Evolutionary conservation across 805 yeast genomes (phyloP).

Genomic region (Aciculoconidium aculeatum): DNA sequence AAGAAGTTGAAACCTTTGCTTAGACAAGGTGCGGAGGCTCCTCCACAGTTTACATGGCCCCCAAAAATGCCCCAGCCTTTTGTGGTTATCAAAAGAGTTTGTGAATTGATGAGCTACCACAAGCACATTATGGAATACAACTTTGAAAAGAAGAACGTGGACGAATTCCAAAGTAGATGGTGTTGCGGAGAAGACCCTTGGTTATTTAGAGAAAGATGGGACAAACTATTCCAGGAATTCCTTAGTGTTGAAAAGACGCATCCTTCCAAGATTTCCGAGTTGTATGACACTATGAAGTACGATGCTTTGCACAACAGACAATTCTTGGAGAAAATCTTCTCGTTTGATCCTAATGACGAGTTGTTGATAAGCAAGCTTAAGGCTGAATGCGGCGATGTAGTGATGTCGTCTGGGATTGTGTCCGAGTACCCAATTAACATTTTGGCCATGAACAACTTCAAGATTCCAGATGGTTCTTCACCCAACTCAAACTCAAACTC

Average conservation of each 20-base stretch:
- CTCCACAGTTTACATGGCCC: conserved; percentile 98
- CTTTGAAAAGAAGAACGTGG: conserved; percentile 60
- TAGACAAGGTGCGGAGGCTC: conserved; percentile 94
- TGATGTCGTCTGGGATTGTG: conserved; percentile 50
- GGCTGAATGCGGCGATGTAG: conserved; percentile 37
- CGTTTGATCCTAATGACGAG: conserved; percentile 48
- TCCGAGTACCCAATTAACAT: conserved; percentile 70
- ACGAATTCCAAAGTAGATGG: conserved; percentile 74
- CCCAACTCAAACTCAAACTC: conserved; percentile 16
- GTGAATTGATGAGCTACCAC: conserved; percentile 92
- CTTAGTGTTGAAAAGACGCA: conserved; percentile 91
- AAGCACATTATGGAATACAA: conserved; percentile 77
- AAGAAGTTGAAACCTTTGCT: conserved; percentile 91
- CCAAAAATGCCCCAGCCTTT: conserved; percentile 97
- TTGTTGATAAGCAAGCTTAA: conserved; percentile 28
- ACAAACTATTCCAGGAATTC: conserved; percentile 88
- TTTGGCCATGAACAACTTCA: conserved; percentile 71
- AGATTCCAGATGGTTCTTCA: conserved; percentile 40
- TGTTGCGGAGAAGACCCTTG: conserved; percentile 95
- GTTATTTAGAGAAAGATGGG: conserved; percentile 94
- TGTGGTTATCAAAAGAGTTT: conserved; percentile 87
- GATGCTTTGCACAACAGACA: conserved; percentile 95
- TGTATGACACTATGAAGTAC: conserved; percentile 97
- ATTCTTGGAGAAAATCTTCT: conserved; percentile 77
- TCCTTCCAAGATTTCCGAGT: conserved; percentile 93